These are phyloP conservation scores for Diplodia corticola DNA, from an alignment of 2,329 filamentous ascomycete species.

Conservation along the genomic window DNA sequence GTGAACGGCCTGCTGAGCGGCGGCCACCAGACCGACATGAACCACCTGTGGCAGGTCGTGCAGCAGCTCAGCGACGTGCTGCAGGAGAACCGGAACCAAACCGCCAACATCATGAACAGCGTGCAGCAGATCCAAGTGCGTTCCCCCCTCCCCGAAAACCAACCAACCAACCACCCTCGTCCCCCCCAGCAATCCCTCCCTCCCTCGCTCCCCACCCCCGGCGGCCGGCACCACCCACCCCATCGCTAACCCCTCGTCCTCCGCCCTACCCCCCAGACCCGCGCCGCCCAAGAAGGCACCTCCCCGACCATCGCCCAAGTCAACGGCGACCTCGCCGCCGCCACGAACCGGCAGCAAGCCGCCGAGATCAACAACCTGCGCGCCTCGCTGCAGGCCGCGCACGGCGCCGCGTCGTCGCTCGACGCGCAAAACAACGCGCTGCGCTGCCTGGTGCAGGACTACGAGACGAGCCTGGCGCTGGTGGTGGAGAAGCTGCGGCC, in stretches of 20 bases:
- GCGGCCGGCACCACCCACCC: background rate
- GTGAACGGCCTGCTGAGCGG: slow-evolving; percentile 42
- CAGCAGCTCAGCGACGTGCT: slow-evolving; percentile 43
- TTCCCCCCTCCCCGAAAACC: background rate
- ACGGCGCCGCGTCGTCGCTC: slow-evolving; percentile 33
- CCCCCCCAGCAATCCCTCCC: background rate
- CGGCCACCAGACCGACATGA: slow-evolving; percentile 47
- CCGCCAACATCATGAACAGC: slow-evolving; percentile 40
- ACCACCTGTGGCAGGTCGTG: slow-evolving; percentile 44
- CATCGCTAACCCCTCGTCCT: background rate
- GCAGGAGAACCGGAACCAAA: slow-evolving; percentile 43
- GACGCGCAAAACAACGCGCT: slow-evolving; percentile 32
- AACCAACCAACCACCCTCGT: too few relatives aligned
- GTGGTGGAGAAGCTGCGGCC: slow-evolving; percentile 41
- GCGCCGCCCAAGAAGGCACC: slow-evolving; percentile 38
- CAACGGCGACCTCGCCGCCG: slow-evolving; percentile 34
- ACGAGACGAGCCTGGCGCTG: slow-evolving; percentile 45
- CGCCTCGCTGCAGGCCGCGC: slow-evolving; percentile 33
- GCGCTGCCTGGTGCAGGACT: slow-evolving; percentile 38
- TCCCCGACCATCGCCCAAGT: slow-evolving; percentile 33
- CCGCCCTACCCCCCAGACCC: slow-evolving; percentile 28
- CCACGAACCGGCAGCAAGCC: slow-evolving; percentile 21
- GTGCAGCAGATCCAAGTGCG: slow-evolving; percentile 33
- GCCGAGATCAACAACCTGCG: slow-evolving; percentile 37
- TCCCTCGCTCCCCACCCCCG: too few relatives aligned